Conservation (phyloP, 768 basidiomycete genomes). For the Boletellus sp. region DNA sequence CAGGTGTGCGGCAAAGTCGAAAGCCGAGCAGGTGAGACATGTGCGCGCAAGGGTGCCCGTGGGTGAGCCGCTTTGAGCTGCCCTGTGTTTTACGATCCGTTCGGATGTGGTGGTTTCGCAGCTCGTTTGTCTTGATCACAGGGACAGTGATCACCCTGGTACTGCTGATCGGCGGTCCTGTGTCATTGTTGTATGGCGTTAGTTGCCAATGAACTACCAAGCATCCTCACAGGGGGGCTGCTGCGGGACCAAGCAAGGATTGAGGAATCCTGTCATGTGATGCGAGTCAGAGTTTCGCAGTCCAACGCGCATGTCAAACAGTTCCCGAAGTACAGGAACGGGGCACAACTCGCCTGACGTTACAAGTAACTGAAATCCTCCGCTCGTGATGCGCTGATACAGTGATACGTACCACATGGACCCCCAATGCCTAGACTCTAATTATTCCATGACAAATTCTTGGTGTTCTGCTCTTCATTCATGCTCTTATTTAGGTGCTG, state of each 20-base stretch:
- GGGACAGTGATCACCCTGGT: slow-evolving; percentile 66
- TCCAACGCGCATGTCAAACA: not conserved
- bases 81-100: not conserved
- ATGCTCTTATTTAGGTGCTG: too few species aligned
- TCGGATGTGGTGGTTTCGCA: slow-evolving; percentile 26
- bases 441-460: too few species aligned
- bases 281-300: not conserved
- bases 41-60: slow-evolving; percentile 78
- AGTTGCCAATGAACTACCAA: slow-evolving; percentile 66
- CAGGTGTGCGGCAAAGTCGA: slow-evolving; percentile 54
- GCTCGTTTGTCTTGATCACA: slow-evolving; percentile 69
- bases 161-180: slow-evolving; percentile 61
- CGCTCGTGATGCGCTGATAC: too few species aligned
- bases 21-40: slow-evolving; percentile 71
- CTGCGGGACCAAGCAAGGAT: slow-evolving; percentile 49
- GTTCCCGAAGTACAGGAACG: not conserved
- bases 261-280: slow-evolving; percentile 21
- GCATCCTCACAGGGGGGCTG: slow-evolving; percentile 61
- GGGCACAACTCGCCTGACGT: not conserved
- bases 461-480: too few species aligned
- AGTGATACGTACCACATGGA: too few species aligned
- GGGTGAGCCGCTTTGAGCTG: slow-evolving; percentile 46
- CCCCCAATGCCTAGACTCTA: too few species aligned
- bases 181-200: slow-evolving; percentile 61
- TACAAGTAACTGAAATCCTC: too few species aligned